These are phyloP conservation scores for Grigorovia yakushimaensis DNA, from an alignment of 805 yeast genomes.

Conservation along the genomic window DNA sequence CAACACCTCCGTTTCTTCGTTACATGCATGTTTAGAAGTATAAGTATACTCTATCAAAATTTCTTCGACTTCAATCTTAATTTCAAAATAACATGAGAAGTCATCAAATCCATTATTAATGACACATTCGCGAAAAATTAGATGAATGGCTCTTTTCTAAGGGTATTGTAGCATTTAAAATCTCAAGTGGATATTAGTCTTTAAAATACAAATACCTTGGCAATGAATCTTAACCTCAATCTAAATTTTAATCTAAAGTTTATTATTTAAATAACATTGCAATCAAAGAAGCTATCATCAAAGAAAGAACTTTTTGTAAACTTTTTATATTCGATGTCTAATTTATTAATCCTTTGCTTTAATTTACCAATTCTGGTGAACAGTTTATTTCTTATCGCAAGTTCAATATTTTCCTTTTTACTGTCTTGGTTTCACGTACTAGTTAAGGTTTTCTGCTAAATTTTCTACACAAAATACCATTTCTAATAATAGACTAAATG, in stretches of 20 bases:
- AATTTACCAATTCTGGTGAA: slow-evolving; percentile 7
- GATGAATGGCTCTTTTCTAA: slow-evolving; percentile 30
- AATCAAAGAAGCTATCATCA: slow-evolving; percentile 27
- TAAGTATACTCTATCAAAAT: slow-evolving; percentile 34
- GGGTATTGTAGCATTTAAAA: slow-evolving; percentile 33
- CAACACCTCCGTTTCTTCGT: slow-evolving; percentile 5
- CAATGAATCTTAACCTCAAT: no score
- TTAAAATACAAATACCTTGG: no score
- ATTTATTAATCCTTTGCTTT: slow-evolving; percentile 22
- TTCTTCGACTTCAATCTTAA: slow-evolving; percentile 37
- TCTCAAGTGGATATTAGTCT: slow-evolving; percentile 27
- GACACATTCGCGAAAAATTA: slow-evolving; percentile 34
- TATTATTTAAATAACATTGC: slow-evolving; percentile 30
- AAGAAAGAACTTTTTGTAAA: slow-evolving; percentile 32
- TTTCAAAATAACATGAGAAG: slow-evolving; percentile 34
- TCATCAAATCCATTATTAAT: slow-evolving; percentile 40
- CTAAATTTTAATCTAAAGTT: no score
- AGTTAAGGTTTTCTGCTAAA: slow-evolving; percentile 11
- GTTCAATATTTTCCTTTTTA: slow-evolving; percentile 4
- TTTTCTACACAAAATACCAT: slow-evolving; percentile 26
- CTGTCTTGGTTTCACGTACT: slow-evolving; percentile 2
- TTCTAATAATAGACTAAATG: slow-evolving; percentile 24
- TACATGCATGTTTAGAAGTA: slow-evolving; percentile 32
- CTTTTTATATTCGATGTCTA: slow-evolving; percentile 29
- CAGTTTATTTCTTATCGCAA: slow-evolving; percentile 7